Conservation (phyloP, 352 stramenopile species). For the Phytophthora citricola region DNA sequence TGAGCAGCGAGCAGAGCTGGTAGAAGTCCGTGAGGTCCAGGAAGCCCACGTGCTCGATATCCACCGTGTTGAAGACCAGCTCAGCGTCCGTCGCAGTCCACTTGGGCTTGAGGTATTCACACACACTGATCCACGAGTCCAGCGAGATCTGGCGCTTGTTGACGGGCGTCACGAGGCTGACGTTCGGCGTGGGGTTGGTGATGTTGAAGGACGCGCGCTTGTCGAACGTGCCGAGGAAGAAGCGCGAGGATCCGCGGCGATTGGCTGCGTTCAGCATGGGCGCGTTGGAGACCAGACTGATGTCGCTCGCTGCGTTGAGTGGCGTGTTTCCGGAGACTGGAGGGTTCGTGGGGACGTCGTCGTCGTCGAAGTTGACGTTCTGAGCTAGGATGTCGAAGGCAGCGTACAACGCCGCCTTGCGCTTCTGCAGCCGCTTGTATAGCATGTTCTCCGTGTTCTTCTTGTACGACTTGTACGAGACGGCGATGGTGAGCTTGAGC, state of each 20-base stretch:
- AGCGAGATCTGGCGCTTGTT: constrained; percentile 67
- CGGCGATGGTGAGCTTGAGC: constrained; percentile 85
- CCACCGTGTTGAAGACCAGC: constrained; percentile 83
- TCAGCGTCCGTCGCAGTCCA: constrained; percentile 77
- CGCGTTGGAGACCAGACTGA: constrained; percentile 33
- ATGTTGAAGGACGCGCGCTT: constrained; percentile 54
- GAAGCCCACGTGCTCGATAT: constrained; percentile 68
- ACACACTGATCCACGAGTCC: constrained; percentile 75
- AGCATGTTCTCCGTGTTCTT: constrained; percentile 87
- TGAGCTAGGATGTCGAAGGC: constrained; percentile 80
- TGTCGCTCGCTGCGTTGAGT: constrained; percentile 29
- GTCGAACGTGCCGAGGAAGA: constrained; percentile 53
- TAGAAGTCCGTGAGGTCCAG: constrained; percentile 79
- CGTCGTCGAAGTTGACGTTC: constrained; percentile 61
- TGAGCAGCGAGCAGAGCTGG: constrained; percentile 79
- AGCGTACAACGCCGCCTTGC: constrained; percentile 76
- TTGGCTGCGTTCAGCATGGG: constrained; percentile 47
- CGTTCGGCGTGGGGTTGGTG: constrained; percentile 27
- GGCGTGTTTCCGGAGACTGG: constrained; percentile 9
- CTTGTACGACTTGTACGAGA: constrained; percentile 88
- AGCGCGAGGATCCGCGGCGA: constrained; percentile 68
- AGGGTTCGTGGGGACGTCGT: constrained; percentile 18
- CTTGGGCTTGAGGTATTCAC: constrained; percentile 76
- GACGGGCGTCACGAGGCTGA: constrained; percentile 50
- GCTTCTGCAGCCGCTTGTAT: constrained; percentile 87